These are phyloP conservation scores for Inga oerstediana DNA, from an alignment of 306 rosid genomes.

Conservation along the genomic window DNA sequence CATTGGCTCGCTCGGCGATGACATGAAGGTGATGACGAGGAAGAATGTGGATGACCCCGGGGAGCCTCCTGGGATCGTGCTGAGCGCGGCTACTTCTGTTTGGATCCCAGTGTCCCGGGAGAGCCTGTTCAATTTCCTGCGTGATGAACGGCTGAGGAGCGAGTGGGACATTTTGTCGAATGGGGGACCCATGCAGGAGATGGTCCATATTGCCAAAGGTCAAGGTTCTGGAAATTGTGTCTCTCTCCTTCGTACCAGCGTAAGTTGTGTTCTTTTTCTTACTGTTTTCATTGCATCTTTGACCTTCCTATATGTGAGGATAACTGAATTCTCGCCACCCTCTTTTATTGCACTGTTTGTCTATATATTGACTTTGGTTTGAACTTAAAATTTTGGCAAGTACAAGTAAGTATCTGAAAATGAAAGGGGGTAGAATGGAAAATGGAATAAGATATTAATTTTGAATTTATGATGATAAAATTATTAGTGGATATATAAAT, in stretches of 20 bases:
- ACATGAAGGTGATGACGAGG: slow-evolving; percentile 63
- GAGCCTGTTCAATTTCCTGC: slow-evolving; percentile 64
- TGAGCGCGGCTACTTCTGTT: slow-evolving; percentile 83
- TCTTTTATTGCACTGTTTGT: background rate
- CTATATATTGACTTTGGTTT: background rate
- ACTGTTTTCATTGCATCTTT: background rate
- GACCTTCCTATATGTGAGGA: background rate
- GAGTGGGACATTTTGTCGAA: slow-evolving; percentile 74
- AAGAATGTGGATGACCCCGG: slow-evolving; percentile 53
- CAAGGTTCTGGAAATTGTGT: slow-evolving; percentile 60
- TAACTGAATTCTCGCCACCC: too few relatives aligned
- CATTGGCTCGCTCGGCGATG: slow-evolving; percentile 49
- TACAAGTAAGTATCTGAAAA: background rate
- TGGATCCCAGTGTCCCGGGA: slow-evolving; percentile 70
- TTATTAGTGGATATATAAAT: background rate
- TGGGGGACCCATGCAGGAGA: slow-evolving; percentile 59
- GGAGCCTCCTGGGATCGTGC: slow-evolving; percentile 62
- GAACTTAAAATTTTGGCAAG: background rate
- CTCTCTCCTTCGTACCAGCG: slow-evolving; percentile 65
- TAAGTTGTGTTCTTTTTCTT: slow-evolving; percentile 35
- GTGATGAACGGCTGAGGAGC: slow-evolving; percentile 53
- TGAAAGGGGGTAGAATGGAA: background rate
- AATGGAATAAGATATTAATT: too few relatives aligned
- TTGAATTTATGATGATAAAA: background rate
- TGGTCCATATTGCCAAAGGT: slow-evolving; percentile 62